Base-by-base conservation (phyloP, 1,139 yeast species). In the Meyerozyma smithsonii region DNA sequence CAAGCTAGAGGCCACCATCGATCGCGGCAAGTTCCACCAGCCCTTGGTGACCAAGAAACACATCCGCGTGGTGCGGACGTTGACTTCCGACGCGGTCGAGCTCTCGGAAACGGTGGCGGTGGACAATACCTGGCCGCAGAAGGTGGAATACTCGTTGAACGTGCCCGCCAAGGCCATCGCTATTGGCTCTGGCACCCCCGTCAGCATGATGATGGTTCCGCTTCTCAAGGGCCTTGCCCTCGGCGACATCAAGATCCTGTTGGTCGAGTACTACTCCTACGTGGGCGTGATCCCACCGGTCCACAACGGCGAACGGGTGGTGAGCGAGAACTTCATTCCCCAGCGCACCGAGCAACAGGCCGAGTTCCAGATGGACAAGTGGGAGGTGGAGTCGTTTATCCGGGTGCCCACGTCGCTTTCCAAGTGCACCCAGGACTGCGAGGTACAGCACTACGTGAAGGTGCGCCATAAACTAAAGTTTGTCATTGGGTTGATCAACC, bases 101-200 rank as follows among this genome's bases (percentile, higher is more conserved):
- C 68, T 90, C 35, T 75, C 94, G 0, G 97, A 92, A 61, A 88
- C 97, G 0, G 86, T 89, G 49, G 89, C 96, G 0, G 95, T 92
- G 17, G 96, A 89, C 55, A 92, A 92, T 58, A 83, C 92, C 0
- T 94, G 99, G 99, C 97, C 98, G 3, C 69, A 79, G 36, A 92
- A 92, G 59, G 87, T 92, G 36, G 97, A 94, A 53, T 92, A 92
- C 60, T 78, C 92, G 1, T 77, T 92, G 41, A 84, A 86, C 44
- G 81, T 87, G 8, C 97, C 97, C 0, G 73, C 90, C 12, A 83
- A 86, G 55, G 96, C 97, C 0, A 77, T 88, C 28, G 95, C 97
- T 0, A 81, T 92, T 33, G 98, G 98, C 1, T 81, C 95, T 0
- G 66, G 78, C 0, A 72, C 86, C 2, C 85, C 88, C 1, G 73